phyloP scores from a whole-genome alignment of 2,329 filamentous ascomycete genomes.

The Trichothecium roseum region DNA sequence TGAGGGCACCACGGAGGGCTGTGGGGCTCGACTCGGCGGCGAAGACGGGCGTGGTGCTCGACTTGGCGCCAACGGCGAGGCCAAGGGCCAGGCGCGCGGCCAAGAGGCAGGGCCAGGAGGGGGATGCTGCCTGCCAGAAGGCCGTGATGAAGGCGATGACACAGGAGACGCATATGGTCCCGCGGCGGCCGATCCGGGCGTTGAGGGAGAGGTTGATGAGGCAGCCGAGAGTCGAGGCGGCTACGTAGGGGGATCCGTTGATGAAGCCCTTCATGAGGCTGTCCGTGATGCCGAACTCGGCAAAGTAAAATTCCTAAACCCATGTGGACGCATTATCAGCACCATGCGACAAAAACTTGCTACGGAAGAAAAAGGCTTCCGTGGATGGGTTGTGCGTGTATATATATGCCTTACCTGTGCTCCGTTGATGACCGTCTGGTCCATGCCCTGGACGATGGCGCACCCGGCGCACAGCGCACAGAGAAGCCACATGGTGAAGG shows the following conservation, averaged over 20 bases:
- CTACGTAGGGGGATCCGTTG: slow-evolving; percentile 44
- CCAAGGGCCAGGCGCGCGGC: slow-evolving; percentile 17
- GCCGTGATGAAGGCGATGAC: slow-evolving; percentile 35
- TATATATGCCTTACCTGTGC: slow-evolving; percentile 49
- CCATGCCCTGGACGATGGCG: slow-evolving; percentile 54
- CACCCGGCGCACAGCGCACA: slow-evolving; percentile 10
- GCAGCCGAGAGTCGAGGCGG: slow-evolving; percentile 27
- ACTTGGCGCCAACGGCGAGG: slow-evolving; percentile 19
- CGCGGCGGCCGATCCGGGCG: slow-evolving; percentile 47
- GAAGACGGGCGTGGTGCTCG: slow-evolving; percentile 16
- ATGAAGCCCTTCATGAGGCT: slow-evolving; percentile 38
- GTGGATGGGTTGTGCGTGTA: too few relatives aligned
- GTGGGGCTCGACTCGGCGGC: slow-evolving; percentile 19
- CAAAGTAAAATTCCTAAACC: slow-evolving; percentile 23
- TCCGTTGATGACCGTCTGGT: slow-evolving; percentile 50
- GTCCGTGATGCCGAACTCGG: slow-evolving; percentile 18
- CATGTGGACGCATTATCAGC: too few relatives aligned
- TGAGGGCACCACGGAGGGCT: slow-evolving; percentile 18
- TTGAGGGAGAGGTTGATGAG: slow-evolving; percentile 34
- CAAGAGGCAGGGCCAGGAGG: slow-evolving; percentile 8
- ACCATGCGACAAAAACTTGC: too few relatives aligned
- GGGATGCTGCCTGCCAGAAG: slow-evolving; percentile 30
- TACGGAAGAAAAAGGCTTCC: too few relatives aligned
- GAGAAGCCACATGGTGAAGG: slow-evolving; percentile 9
- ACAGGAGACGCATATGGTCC: slow-evolving; percentile 53